Base-by-base conservation (phyloP, 225 moss, liverwort and hornwort species). In the Lunularia cruciata region DNA sequence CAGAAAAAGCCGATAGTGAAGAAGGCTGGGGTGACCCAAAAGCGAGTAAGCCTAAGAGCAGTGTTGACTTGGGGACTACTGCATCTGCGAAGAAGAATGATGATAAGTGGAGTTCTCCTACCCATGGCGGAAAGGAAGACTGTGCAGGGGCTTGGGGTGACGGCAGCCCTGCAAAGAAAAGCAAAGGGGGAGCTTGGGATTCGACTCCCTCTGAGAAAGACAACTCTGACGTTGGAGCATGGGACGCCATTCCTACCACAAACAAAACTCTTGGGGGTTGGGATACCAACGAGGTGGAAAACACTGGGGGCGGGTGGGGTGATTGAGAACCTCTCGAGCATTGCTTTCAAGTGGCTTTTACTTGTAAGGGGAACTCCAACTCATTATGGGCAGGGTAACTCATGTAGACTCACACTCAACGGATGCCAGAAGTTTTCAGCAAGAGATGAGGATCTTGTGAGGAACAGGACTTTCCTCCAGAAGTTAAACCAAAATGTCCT, bases 261-360 rank as follows among this genome's bases (percentile, higher is more conserved):
- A 34, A 57, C 32, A 6, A 26, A 27, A 34, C 9, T n/a, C 5
- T 7, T 60, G 60, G 60, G 23, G 60, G 10, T 39, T 60, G 60
- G 60, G 60, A 60, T 11, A 20, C 60, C 0, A 23, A 36, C 11
- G 61, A 40, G 38, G 61, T 39, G 40, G 61, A 25, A 26, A 46
- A 64, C 30, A 28, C 45, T n/a, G 63, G 63, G 28, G 45, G 45
- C 14, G 25, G 63, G 28, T 64, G 63, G 63, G 63, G 63, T 23
- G 36, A 22, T 25, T 61, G 39, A 60, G 22, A n/a, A n/a, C n/a
- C n/a, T n/a, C n/a, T n/a, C n/a, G n/a, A n/a, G n/a, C n/a, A n/a
- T n/a, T n/a, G n/a, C n/a, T n/a, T n/a, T n/a, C n/a, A n/a, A n/a
- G n/a, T n/a, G n/a, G n/a, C n/a, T n/a, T n/a, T n/a, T n/a, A n/a